phyloP scores from a whole-genome alignment of 768 basidiomycete genomes.

The Collybia sp. region DNA sequence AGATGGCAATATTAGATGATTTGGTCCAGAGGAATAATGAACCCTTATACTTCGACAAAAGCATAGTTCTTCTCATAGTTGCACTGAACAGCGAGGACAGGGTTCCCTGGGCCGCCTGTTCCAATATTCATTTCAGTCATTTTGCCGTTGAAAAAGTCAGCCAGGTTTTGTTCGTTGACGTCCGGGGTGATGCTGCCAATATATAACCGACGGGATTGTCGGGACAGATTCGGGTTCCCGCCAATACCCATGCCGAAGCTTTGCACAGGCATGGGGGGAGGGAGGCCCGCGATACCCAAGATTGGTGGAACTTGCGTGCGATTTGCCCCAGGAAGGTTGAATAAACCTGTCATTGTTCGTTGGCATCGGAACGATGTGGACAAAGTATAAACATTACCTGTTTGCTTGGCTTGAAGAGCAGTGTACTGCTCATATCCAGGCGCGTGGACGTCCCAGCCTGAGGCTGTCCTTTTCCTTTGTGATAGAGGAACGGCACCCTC shows the following conservation, averaged over 20 bases:
- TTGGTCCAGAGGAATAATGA: background rate
- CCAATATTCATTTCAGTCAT: constrained; percentile 92
- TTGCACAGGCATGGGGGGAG: constrained; percentile 79
- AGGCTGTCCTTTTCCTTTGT: constrained; percentile 84
- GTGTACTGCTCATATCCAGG: constrained; percentile 94
- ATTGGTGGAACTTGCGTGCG: constrained; percentile 84
- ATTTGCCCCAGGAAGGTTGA: constrained; percentile 95
- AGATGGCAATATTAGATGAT: constrained; percentile 6
- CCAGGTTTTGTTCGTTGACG: constrained; percentile 88
- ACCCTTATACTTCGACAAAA: constrained; percentile 80
- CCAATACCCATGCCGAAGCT: constrained; percentile 86
- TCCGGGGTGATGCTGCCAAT: constrained; percentile 96
- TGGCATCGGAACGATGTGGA: constrained; percentile 2
- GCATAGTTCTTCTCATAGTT: constrained; percentile 99
- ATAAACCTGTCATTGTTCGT: constrained; percentile 57
- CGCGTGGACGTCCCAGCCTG: constrained; percentile 95
- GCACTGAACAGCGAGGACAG: constrained; percentile 90
- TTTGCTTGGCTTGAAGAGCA: constrained; percentile 97
- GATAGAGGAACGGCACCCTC: constrained; percentile 77
- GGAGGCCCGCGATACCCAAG: constrained; percentile 74
- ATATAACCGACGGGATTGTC: constrained; percentile 93
- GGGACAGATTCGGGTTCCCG: constrained; percentile 82
- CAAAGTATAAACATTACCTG: constrained; percentile 48
- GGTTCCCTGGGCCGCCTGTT: constrained; percentile 80
- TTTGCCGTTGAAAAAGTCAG: constrained; percentile 93